A percentile compares a stretch with the other conserved stretches of the same genome.
phyloP scores from a whole-genome alignment of 805 yeast species.

The Saccharomycopsis guyanensis region DNA sequence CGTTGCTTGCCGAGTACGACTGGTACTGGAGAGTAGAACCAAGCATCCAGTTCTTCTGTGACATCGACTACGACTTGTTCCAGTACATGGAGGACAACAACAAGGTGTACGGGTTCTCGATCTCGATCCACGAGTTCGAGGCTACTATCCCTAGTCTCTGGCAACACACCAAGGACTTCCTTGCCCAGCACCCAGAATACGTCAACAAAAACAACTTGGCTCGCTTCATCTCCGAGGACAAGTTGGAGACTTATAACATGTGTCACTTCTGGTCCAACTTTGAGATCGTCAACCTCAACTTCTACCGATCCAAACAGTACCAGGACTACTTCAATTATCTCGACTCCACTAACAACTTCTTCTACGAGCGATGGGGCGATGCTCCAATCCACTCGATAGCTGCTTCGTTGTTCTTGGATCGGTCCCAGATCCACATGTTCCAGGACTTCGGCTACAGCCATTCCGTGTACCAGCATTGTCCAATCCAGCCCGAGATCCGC shows the following conservation, averaged over 20 bases:
- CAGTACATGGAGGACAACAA: constrained; percentile 70
- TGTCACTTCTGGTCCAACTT: constrained; percentile 90
- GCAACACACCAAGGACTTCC: constrained; percentile 61
- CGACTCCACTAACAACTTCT: constrained; percentile 72
- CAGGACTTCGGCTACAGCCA: constrained; percentile 77
- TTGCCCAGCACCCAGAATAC: constrained; percentile 49
- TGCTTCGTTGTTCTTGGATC: constrained; percentile 61
- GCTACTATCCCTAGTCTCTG: constrained; percentile 74
- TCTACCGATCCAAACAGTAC: constrained; percentile 70
- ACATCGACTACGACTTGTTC: constrained; percentile 72
- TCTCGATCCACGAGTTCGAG: constrained; percentile 60
- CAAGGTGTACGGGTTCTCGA: constrained; percentile 69
- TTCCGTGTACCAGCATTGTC: constrained; percentile 70
- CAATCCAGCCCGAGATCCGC: constrained; percentile 56
- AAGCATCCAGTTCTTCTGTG: constrained; percentile 63
- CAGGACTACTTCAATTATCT: constrained; percentile 56
- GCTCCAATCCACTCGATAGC: constrained; percentile 85
- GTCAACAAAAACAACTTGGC: constrained; percentile 55
- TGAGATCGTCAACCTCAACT: constrained; percentile 68
- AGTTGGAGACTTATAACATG: constrained; percentile 63
- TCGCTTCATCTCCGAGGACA: constrained; percentile 65
- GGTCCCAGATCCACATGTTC: constrained; percentile 61
- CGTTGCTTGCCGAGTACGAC: constrained; percentile 57
- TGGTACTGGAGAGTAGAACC: constrained; percentile 97
- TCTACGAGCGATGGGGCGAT: constrained; percentile 90